phyloP scores from a whole-genome alignment of 2,329 filamentous ascomycete species.

The Fusarium concolor region DNA sequence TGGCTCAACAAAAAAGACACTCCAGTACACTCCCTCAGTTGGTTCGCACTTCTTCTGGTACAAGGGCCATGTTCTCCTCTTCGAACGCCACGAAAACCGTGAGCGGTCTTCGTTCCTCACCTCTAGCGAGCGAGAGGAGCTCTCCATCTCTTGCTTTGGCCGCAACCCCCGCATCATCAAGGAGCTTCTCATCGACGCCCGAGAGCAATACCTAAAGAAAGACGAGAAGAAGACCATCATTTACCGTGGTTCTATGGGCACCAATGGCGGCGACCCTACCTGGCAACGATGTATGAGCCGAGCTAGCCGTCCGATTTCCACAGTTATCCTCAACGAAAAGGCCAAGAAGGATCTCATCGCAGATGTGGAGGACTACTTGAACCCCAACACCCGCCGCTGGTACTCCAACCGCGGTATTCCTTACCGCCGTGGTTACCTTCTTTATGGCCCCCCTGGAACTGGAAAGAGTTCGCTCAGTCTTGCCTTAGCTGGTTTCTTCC shows the following conservation, averaged over 20 bases:
- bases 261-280: conserved; percentile 56
- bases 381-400: conserved; percentile 76
- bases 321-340: conserved; percentile 71
- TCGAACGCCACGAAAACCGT: conserved; percentile 64
- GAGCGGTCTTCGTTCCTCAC: conserved; percentile 55
- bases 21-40: conserved; percentile 74
- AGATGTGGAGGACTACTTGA: conserved; percentile 72
- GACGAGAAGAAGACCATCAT: conserved; percentile 74
- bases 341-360: conserved; percentile 69
- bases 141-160: conserved; percentile 71
- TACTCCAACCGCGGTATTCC: conserved; percentile 87
- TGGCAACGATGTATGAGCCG: conserved; percentile 74
- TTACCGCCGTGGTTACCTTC: conserved; percentile 84
- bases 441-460: conserved; percentile 83
- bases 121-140: conserved; percentile 67
- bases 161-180: conserved; percentile 71
- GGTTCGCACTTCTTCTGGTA: conserved; percentile 78
- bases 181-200: conserved; percentile 70
- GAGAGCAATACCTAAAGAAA: conserved; percentile 64
- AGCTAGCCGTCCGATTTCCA: conserved; percentile 70
- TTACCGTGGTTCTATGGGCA: conserved; percentile 66
- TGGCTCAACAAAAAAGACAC: conserved; percentile 57
- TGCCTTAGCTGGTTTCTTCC: conserved; percentile 76
- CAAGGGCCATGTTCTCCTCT: conserved; percentile 66
- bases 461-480: conserved; percentile 81